These are phyloP conservation scores for Epichloe baconii DNA, from an alignment of 2,329 filamentous ascomycete species.

Conservation along the genomic window DNA sequence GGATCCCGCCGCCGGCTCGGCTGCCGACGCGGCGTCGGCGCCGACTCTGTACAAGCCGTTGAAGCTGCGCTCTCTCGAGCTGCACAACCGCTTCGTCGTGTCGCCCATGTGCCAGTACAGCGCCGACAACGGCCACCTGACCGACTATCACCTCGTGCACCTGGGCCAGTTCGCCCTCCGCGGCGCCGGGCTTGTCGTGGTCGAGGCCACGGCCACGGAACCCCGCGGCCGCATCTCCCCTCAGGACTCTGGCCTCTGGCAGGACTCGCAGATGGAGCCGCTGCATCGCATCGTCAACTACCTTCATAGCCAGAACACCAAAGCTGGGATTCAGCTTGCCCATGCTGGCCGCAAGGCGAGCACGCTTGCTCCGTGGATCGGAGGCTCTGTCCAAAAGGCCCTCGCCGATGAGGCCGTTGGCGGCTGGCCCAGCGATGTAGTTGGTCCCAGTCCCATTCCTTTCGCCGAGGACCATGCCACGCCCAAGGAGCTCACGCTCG, in stretches of 20 bases:
- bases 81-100: constrained; percentile 1
- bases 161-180: constrained; percentile 65
- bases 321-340: constrained; percentile 66
- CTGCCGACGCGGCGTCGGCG: not conserved
- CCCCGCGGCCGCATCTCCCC: constrained; percentile 74
- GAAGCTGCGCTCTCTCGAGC: not conserved
- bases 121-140: constrained; percentile 1
- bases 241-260: constrained; percentile 68
- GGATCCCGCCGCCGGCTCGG: constrained; percentile 29
- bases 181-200: constrained; percentile 59
- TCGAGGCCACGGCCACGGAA: constrained; percentile 68
- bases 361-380: constrained; percentile 51
- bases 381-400: constrained; percentile 17
- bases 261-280: constrained; percentile 66
- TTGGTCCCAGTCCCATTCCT: constrained; percentile 36
- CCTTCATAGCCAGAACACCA: constrained; percentile 63
- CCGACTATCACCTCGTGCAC: constrained; percentile 53
- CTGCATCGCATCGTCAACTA: constrained; percentile 63
- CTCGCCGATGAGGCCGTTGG: constrained; percentile 38
- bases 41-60: not conserved
- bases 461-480: constrained; percentile 43
- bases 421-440: constrained; percentile 45
- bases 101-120: constrained; percentile 1
- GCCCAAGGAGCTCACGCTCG: constrained; percentile 48
- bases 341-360: constrained; percentile 65